Percentiles rank a stretch among this genome's conserved stretches.
Evolutionary conservation across 331 rosid genomes (phyloP).

Genomic region (Saraca asoca): DNA sequence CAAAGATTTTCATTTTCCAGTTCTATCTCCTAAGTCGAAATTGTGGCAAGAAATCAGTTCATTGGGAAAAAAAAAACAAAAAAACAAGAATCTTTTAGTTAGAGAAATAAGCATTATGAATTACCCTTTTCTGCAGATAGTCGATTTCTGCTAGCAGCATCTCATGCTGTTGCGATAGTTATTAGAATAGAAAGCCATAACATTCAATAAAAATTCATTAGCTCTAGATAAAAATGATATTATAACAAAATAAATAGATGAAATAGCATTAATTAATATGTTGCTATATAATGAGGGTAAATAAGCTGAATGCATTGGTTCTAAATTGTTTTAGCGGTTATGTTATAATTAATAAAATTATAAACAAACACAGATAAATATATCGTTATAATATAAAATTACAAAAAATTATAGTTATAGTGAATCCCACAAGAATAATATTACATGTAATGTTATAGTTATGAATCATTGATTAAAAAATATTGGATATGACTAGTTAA

Average conservation of each 20-base stretch:
- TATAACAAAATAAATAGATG: not conserved
- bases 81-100: too few species aligned
- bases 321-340: too few species aligned
- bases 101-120: not conserved
- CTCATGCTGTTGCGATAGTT: slow-evolving; percentile 58
- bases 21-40: slow-evolving; percentile 62
- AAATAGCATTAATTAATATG: not conserved
- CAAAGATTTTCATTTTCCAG: slow-evolving; percentile 83
- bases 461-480: too few species aligned
- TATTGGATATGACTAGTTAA: too few species aligned
- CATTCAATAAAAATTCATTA: not conserved
- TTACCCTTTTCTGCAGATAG: slow-evolving; percentile 74
- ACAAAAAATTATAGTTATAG: too few species aligned
- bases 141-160: slow-evolving; percentile 84
- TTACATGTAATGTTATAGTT: too few species aligned
- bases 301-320: too few species aligned
- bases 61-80: not conserved
- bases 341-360: too few species aligned
- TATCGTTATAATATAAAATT: too few species aligned
- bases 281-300: too few species aligned
- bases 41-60: not conserved
- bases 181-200: not conserved
- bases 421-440: too few species aligned
- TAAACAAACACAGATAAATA: too few species aligned
- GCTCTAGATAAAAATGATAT: not conserved